phyloP scores from a whole-genome alignment of 129 eudicot species.

The Tagetes erecta region DNA sequence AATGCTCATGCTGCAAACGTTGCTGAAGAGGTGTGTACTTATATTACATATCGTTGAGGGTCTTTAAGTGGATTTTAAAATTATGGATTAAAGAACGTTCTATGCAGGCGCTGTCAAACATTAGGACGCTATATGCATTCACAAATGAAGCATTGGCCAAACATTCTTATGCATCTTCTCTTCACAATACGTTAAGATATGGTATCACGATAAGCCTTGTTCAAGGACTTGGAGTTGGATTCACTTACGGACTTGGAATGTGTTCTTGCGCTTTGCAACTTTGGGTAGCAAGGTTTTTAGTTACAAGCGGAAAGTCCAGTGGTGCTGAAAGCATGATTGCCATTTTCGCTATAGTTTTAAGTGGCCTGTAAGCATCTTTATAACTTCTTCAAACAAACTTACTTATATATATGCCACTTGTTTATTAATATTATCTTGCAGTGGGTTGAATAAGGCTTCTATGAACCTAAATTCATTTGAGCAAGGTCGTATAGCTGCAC shows the following conservation, averaged over 20 bases:
- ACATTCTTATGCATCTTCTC: conserved; percentile 59
- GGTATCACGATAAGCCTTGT: conserved; percentile 59
- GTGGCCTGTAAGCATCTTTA: conserved; percentile 55
- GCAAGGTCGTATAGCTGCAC: conserved; percentile 72
- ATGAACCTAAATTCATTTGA: conserved; percentile 53
- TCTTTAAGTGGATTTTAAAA: neutral
- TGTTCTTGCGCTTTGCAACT: conserved; percentile 71
- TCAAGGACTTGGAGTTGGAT: conserved; percentile 64
- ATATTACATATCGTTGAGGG: conserved; percentile 2
- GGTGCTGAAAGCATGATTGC: conserved; percentile 63
- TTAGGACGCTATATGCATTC: conserved; percentile 54
- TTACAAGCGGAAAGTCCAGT: conserved; percentile 47
- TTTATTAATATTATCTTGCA: conserved; percentile 29
- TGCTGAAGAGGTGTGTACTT: conserved; percentile 60
- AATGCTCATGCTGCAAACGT: conserved; percentile 54
- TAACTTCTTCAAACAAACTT: neutral
- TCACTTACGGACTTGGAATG: conserved; percentile 59
- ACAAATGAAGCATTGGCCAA: conserved; percentile 66
- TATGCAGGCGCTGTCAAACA: conserved; percentile 58
- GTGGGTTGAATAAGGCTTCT: conserved; percentile 61
- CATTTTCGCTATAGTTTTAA: conserved; percentile 47
- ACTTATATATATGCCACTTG: conserved; percentile 3
- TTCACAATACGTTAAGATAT: conserved; percentile 57
- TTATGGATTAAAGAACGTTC: neutral
- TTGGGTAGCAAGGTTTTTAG: conserved; percentile 59